phyloP scores from a whole-genome alignment of 495 filamentous ascomycete species.

The Daldinia loculata region DNA sequence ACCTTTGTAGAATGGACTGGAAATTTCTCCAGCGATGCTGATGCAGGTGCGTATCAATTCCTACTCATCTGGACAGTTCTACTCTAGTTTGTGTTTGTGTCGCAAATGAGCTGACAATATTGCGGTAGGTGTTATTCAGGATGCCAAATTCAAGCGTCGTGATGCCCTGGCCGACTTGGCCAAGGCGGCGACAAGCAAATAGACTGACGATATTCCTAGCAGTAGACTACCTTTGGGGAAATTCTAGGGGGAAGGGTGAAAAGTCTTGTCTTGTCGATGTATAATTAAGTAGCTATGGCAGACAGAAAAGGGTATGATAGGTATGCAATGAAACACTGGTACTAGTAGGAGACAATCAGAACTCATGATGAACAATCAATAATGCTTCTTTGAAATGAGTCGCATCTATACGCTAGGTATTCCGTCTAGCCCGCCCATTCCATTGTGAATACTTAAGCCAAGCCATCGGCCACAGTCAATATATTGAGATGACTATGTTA shows the following conservation, averaged over 20 bases:
- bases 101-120: conserved; percentile 23
- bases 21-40: conserved; percentile 73
- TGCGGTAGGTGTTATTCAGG: conserved; percentile 68
- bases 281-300: not conserved
- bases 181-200: conserved; percentile 61
- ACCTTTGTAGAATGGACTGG: conserved; percentile 72
- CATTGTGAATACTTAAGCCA: too few species aligned
- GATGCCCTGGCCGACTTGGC: conserved; percentile 71
- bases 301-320: not conserved
- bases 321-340: not conserved
- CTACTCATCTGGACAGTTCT: not conserved
- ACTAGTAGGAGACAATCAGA: not conserved
- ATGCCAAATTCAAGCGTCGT: conserved; percentile 76
- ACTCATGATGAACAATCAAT: not conserved
- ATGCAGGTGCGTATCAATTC: conserved; percentile 61
- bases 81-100: not conserved
- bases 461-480: too few species aligned
- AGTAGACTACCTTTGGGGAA: not conserved
- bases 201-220: not conserved
- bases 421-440: not conserved
- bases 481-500: too few species aligned
- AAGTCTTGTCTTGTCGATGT: not conserved
- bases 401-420: too few species aligned
- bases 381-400: not conserved
- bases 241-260: not conserved